Conservation (phyloP, 768 basidiomycete genomes). For the Zangia roseola region DNA sequence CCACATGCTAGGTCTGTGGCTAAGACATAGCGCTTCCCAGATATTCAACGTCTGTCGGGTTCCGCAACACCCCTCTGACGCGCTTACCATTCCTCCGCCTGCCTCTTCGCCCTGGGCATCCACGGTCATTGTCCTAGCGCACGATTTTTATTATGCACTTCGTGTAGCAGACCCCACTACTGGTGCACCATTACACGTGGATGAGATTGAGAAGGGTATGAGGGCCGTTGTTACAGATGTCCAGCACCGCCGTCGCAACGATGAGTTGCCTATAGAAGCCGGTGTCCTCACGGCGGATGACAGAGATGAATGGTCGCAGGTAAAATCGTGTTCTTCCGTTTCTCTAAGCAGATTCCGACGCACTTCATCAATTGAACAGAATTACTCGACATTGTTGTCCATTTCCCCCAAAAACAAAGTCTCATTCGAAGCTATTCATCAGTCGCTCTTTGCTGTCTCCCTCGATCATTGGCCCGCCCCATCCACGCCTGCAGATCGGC, state of each 20-base stretch:
- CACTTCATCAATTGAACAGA: constrained; percentile 36
- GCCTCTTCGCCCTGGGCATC: constrained; percentile 43
- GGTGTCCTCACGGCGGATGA: constrained; percentile 78
- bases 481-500: constrained; percentile 22
- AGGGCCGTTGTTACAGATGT: constrained; percentile 57
- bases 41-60: constrained; percentile 81
- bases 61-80: constrained; percentile 66
- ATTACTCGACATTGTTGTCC: constrained; percentile 63
- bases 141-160: constrained; percentile 79
- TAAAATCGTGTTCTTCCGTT: constrained; percentile 32
- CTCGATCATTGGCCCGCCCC: constrained; percentile 69
- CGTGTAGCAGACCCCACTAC: constrained; percentile 47
- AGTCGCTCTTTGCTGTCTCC: constrained; percentile 77
- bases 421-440: constrained; percentile 62
- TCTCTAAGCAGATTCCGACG: neutral
- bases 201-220: constrained; percentile 46
- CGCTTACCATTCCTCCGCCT: constrained; percentile 44
- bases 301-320: constrained; percentile 79
- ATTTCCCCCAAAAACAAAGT: constrained; percentile 63
- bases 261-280: constrained; percentile 60
- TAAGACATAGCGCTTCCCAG: constrained; percentile 52
- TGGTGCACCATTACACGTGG: constrained; percentile 33
- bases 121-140: constrained; percentile 63
- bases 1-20: constrained; percentile 52
- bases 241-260: constrained; percentile 42